These are phyloP conservation scores for Fusarium austroafricanum DNA, from an alignment of 2,329 filamentous ascomycete genomes.

Conservation along the genomic window DNA sequence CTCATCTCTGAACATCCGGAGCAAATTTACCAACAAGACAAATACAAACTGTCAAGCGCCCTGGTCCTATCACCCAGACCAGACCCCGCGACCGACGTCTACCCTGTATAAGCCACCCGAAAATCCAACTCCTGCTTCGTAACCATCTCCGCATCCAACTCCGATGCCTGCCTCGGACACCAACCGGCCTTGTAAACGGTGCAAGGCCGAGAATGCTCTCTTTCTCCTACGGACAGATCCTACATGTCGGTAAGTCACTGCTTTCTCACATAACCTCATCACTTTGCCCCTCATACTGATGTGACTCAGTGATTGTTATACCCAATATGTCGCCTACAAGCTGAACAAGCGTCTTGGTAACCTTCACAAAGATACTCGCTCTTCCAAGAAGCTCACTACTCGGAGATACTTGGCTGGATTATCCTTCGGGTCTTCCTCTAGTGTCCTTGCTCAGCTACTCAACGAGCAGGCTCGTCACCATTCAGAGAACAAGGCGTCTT, in stretches of 20 bases:
- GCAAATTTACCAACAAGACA: neutral
- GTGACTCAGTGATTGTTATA: slow-evolving; percentile 72
- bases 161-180: slow-evolving; percentile 39
- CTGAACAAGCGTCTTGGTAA: slow-evolving; percentile 76
- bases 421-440: slow-evolving; percentile 85
- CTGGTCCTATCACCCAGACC: neutral
- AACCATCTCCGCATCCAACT: slow-evolving; percentile 1
- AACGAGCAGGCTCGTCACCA: slow-evolving; percentile 76
- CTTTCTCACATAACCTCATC: neutral
- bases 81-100: slow-evolving; percentile 5
- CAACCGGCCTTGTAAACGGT: slow-evolving; percentile 49
- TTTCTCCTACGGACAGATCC: slow-evolving; percentile 48
- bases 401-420: slow-evolving; percentile 77
- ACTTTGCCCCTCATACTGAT: slow-evolving; percentile 8
- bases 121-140: slow-evolving; percentile 7
- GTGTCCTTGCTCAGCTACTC: slow-evolving; percentile 80
- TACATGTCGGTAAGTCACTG: slow-evolving; percentile 48
- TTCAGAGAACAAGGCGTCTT: slow-evolving; percentile 69
- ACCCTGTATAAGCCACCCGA: slow-evolving; percentile 37
- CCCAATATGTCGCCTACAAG: slow-evolving; percentile 81
- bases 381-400: slow-evolving; percentile 49
- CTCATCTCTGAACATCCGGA: neutral
- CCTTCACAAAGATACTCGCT: slow-evolving; percentile 61
- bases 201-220: slow-evolving; percentile 48
- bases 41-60: neutral